Conservation (phyloP, 2,329 filamentous ascomycete genomes). For the Beauveria asiatica region DNA sequence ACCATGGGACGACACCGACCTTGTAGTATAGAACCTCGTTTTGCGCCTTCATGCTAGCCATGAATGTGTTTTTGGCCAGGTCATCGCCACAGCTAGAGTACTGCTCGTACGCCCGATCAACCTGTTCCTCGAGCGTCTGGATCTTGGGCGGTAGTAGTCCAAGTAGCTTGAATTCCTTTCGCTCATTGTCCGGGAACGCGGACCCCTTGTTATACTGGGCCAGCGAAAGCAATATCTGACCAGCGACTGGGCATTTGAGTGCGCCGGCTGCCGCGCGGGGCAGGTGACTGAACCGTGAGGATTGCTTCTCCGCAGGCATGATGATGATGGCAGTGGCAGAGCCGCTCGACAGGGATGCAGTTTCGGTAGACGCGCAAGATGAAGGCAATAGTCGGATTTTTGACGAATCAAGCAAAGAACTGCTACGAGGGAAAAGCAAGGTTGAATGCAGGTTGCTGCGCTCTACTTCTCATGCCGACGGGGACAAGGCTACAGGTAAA, state of each 20-base stretch:
- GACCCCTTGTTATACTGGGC: slow-evolving; percentile 69
- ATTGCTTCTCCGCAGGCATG: not conserved
- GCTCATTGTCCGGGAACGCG: slow-evolving; percentile 62
- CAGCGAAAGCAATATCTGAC: not conserved
- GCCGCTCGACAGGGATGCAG: no score
- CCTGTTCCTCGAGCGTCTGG: slow-evolving; percentile 70
- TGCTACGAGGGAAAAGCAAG: no score
- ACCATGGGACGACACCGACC: not conserved
- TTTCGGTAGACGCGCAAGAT: no score
- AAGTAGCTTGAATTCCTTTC: slow-evolving; percentile 58
- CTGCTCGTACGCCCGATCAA: slow-evolving; percentile 70
- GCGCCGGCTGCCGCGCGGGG: not conserved
- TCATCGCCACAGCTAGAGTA: slow-evolving; percentile 55
- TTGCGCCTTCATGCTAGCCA: slow-evolving; percentile 77
- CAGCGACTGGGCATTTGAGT: not conserved
- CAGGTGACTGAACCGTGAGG: not conserved
- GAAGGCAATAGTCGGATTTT: no score
- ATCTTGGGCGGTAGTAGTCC: slow-evolving; percentile 65
- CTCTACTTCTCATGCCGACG: no score
- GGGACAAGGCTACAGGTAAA: no score
- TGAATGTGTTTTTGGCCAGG: slow-evolving; percentile 78
- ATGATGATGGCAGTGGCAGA: no score
- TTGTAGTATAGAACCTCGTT: slow-evolving; percentile 75
- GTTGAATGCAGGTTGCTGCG: no score
- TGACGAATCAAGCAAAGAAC: no score